phyloP scores from a whole-genome alignment of 148 eudicot species.

The Camellia sinensis region DNA sequence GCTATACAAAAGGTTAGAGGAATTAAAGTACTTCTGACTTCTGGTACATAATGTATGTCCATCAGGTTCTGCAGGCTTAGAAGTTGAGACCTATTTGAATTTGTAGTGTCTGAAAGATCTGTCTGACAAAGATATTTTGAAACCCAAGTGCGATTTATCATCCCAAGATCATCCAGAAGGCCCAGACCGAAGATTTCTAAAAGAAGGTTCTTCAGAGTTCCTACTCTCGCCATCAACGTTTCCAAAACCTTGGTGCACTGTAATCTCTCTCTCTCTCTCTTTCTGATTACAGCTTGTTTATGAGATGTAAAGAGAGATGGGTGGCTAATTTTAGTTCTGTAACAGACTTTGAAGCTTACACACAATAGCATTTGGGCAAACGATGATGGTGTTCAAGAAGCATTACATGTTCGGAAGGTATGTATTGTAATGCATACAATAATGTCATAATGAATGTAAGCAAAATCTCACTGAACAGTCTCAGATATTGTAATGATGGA shows the following conservation, averaged over 20 bases:
- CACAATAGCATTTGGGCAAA: slow-evolving; percentile 25
- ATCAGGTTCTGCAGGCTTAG: neutral
- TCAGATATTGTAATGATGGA: neutral
- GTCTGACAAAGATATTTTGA: slow-evolving; percentile 6
- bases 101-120: slow-evolving; percentile 27
- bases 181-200: slow-evolving; percentile 11
- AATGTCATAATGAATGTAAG: no score
- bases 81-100: neutral
- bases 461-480: neutral
- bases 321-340: neutral
- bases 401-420: slow-evolving; percentile 33
- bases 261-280: slow-evolving; percentile 1
- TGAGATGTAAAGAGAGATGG: neutral
- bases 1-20: slow-evolving; percentile 11
- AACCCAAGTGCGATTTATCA: slow-evolving; percentile 26
- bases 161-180: slow-evolving; percentile 8
- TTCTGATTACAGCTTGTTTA: neutral
- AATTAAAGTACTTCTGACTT: neutral
- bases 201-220: slow-evolving; percentile 8
- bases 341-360: slow-evolving; percentile 16
- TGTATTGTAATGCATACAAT: neutral
- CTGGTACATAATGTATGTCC: neutral
- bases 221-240: neutral
- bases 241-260: slow-evolving; percentile 20
- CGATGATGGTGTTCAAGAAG: slow-evolving; percentile 25